Conservation (phyloP, 208 protist genomes). For the Lotmaria passim region DNA sequence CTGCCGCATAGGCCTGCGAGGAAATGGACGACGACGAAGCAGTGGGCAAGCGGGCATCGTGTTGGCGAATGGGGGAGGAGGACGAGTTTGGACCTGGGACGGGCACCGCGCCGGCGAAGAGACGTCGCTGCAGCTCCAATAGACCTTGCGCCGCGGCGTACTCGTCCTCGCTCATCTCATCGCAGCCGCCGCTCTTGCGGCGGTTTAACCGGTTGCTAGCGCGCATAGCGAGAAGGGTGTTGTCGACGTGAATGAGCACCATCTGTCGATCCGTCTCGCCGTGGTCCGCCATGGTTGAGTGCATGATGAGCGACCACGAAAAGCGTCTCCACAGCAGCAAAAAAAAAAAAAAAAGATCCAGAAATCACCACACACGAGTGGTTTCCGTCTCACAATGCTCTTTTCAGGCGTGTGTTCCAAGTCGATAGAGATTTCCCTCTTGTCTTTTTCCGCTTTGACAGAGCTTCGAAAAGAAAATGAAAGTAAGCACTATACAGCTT, state of each 20-base stretch:
- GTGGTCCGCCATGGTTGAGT: not conserved
- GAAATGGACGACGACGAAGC: not conserved
- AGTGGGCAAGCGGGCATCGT: not conserved
- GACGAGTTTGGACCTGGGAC: constrained; percentile 12
- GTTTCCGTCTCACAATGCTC: too few species aligned
- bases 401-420: too few species aligned
- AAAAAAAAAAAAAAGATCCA: constrained; percentile 4
- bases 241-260: constrained; percentile 36
- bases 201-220: constrained; percentile 18
- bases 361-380: too few species aligned
- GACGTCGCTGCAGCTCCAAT: constrained; percentile 25
- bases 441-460: too few species aligned
- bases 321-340: not conserved
- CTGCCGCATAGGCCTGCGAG: not conserved
- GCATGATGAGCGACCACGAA: not conserved
- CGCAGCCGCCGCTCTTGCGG: constrained; percentile 1
- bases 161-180: constrained; percentile 11
- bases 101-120: constrained; percentile 31
- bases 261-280: constrained; percentile 37
- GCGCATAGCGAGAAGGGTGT: constrained; percentile 33
- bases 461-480: too few species aligned
- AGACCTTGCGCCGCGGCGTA: constrained; percentile 15
- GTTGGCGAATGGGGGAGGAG: constrained; percentile 14
- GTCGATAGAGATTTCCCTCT: too few species aligned
- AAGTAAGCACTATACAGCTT: too few species aligned